Base-by-base conservation (phyloP, 768 basidiomycete species). In the Ramaria sp. region DNA sequence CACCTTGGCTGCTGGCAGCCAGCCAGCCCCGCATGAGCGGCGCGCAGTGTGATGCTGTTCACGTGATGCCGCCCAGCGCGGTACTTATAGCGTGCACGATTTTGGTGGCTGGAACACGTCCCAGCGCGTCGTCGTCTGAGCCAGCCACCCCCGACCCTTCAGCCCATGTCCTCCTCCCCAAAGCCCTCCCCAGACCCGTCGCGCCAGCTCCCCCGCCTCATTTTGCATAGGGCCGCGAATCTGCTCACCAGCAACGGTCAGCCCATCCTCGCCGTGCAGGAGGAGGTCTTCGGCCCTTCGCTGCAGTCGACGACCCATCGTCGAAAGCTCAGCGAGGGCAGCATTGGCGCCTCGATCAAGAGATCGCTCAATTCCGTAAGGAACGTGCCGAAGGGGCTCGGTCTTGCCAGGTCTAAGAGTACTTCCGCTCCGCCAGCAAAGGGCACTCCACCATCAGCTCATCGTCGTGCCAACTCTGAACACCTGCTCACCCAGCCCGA, bases 171-270 rank as follows among this genome's bases (percentile, higher is more conserved):
- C 20, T 50, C 48, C 15, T 8, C 28, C 16, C 10, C 18, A 16
- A 16, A 2, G 3, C 20, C 45, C 2, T 10, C 48, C 7, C 34
- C 28, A 18, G 48, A 50, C 27, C 27, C 48, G 16, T 36, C 48
- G 8, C 48, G 32, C 8, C 32, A 32, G 2, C 30, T 22, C 13
- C 48, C 34, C 18, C 48, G 32, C 7, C 66, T 65, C 15, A 56
- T 64, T 28, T 61, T 76, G 3, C 68, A 64, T 48, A 67, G 75
- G n/a, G 73, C 74, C 1, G 65, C 65, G 12, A 67, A 64, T 50
- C 57, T 75, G 44, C 56, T 67, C 36, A 64, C 65, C n/a, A 65
- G 63, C 57, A 66, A 65, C 20, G 62, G 64, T 37, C 63, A 66
- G 27, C 63, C 61, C 27, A 58, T 60, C 3, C 54, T 58, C 5